These are phyloP conservation scores for Clitopilus passeckerianus DNA, from an alignment of 768 basidiomycete species.

Conservation along the genomic window DNA sequence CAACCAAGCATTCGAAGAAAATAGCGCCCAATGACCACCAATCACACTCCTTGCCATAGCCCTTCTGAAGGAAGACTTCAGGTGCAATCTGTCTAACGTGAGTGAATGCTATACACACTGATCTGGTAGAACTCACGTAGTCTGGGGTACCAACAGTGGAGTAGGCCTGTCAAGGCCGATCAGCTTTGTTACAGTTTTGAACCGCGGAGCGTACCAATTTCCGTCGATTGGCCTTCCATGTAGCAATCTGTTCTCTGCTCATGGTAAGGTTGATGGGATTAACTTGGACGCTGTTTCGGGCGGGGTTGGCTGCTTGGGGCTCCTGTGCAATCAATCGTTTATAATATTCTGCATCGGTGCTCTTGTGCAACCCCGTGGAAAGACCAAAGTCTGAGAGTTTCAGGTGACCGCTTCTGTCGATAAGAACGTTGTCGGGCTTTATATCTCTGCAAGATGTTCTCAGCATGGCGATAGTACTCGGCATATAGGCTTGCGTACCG, in stretches of 20 bases:
- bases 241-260: conserved; percentile 94
- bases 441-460: conserved; percentile 66
- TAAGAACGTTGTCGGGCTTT: conserved; percentile 98
- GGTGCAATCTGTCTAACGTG: conserved; percentile 72
- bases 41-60: conserved; percentile 98
- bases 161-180: conserved; percentile 62
- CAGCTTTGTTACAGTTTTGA: not conserved
- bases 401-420: conserved; percentile 94
- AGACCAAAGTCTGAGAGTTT: conserved; percentile 98
- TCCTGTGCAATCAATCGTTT: conserved; percentile 84
- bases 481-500: conserved; percentile 47
- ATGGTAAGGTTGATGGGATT: conserved; percentile 97
- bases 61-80: conserved; percentile 95
- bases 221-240: conserved; percentile 98
- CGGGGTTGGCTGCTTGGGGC: conserved; percentile 47
- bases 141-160: conserved; percentile 77
- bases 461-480: not conserved
- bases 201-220: conserved; percentile 60
- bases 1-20: conserved; percentile 98
- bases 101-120: not conserved
- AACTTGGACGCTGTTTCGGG: conserved; percentile 94
- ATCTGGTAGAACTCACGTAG: conserved; percentile 42
- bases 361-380: conserved; percentile 96
- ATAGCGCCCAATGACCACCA: conserved; percentile 99
- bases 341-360: conserved; percentile 91